These are phyloP conservation scores for Russula lepida DNA, from an alignment of 768 basidiomycete genomes.

Conservation along the genomic window DNA sequence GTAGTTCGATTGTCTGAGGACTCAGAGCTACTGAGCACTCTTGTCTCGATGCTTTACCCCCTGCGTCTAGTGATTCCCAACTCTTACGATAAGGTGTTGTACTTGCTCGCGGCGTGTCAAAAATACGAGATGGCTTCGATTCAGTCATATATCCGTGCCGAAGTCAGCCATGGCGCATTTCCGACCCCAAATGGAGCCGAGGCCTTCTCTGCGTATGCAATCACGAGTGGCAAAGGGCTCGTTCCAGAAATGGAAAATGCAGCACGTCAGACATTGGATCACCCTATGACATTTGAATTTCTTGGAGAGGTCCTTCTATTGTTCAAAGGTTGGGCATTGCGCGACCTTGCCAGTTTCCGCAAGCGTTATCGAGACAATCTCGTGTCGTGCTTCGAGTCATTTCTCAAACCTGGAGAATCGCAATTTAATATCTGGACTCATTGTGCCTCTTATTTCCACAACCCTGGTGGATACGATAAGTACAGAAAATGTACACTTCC, in stretches of 20 bases:
- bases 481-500: too few relatives aligned
- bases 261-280: not conserved
- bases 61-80: not conserved
- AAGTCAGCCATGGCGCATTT: not conserved
- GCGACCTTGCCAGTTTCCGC: not conserved
- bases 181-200: not conserved
- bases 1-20: not conserved
- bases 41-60: conserved; percentile 12
- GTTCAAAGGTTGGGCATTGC: not conserved
- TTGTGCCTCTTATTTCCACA: too few relatives aligned
- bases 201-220: not conserved
- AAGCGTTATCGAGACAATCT: not conserved
- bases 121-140: not conserved
- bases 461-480: not conserved
- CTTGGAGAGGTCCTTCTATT: not conserved
- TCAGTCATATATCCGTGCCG: not conserved
- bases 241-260: not conserved
- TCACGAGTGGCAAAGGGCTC: not conserved
- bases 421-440: too few relatives aligned
- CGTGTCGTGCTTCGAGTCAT: not conserved
- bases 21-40: not conserved
- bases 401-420: not conserved
- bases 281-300: not conserved
- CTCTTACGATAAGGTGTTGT: not conserved
- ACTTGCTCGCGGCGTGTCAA: not conserved